Conservation (phyloP, 2,329 filamentous ascomycete genomes). For the Lachnellula suecica region DNA sequence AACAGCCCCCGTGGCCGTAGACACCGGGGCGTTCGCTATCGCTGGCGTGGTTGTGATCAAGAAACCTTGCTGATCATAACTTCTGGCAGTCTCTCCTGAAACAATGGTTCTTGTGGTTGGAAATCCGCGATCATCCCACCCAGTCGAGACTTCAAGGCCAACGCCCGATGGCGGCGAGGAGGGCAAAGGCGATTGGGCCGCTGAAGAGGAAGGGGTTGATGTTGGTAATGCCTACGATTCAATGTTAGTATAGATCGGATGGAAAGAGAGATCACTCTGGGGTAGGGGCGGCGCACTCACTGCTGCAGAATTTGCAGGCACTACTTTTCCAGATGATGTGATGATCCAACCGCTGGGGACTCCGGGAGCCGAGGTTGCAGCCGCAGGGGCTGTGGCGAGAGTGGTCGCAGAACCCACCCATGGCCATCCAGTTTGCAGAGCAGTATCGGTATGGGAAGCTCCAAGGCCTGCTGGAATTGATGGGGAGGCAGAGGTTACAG, state of each 20-base stretch:
- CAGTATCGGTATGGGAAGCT: constrained; percentile 55
- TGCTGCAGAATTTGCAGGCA: constrained; percentile 67
- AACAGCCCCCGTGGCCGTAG: constrained; percentile 3
- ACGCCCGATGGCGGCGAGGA: constrained; percentile 33
- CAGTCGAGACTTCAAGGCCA: constrained; percentile 38
- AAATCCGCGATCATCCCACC: constrained; percentile 49
- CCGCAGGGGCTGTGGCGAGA: constrained; percentile 43
- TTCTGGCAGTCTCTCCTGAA: constrained; percentile 35
- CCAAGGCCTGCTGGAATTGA: constrained; percentile 67
- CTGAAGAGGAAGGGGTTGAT: constrained; percentile 52
- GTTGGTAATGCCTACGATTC: constrained; percentile 42
- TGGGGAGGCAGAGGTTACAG: constrained; percentile 59
- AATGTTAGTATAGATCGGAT: constrained; percentile 27
- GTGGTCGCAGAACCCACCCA: constrained; percentile 61
- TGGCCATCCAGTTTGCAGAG: constrained; percentile 62
- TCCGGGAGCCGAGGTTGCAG: constrained; percentile 41
- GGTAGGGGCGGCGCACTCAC: constrained; percentile 54
- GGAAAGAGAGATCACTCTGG: constrained; percentile 16
- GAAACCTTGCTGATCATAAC: constrained; percentile 46
- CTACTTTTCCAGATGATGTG: constrained; percentile 74
- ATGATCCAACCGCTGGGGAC: constrained; percentile 83
- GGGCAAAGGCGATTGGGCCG: constrained; percentile 44
- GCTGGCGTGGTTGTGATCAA: constrained; percentile 32
- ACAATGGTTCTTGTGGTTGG: constrained; percentile 43
- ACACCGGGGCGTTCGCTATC: background rate